Evolutionary conservation across 2,329 filamentous ascomycete species (phyloP), one percentile per base, ranked within the genome.

Genomic region (Neonectria coccinea): DNA sequence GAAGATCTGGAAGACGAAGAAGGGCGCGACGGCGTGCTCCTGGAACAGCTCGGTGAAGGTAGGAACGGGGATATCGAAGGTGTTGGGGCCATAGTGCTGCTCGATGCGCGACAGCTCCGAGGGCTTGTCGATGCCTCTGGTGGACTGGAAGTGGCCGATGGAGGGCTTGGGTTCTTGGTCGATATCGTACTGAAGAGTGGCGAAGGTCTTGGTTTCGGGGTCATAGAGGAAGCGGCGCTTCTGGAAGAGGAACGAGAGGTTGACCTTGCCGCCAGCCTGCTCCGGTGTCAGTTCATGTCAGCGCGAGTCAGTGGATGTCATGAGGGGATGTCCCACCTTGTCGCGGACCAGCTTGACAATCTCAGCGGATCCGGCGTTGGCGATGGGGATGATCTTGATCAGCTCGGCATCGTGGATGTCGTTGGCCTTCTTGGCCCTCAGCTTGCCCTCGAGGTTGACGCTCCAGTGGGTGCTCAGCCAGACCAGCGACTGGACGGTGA

Each of bases 391-490:
- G 70, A 99, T 90, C 83, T 97, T 98, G 85, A 99, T 97, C 73
- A 97, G 84, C 74, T 90, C 81, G 16, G 96, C 95, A 72, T 91
- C 88, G 57, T 91, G 84, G 39, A 98, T 83, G 53, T 86, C 88
- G 65, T 85, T 86, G 59, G 91, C 92, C 70, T 86, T 87, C 59
- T 85, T 90, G 1, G 94, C 89, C 12, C 92, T 98, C 79, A 98
- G 97, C 65, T 90, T 81, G 22, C 91, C 91, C 75, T 90, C 88
- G 68, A 98, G 83, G 76, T 94, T 90, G 78, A 99, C 93, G 76
- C 93, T 98, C 96, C 96, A 99, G 82, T 98, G 93, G 51, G 96
- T 99, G 83, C 92, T 95, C 67, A 99, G 86, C 95, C 96, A 99
- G 72, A 94, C 83, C 68, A 99, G 86, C 68, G 92, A 90, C 83